Conservation (phyloP, 2,329 filamentous ascomycete genomes). For the Beauveria rudraprayagi region DNA sequence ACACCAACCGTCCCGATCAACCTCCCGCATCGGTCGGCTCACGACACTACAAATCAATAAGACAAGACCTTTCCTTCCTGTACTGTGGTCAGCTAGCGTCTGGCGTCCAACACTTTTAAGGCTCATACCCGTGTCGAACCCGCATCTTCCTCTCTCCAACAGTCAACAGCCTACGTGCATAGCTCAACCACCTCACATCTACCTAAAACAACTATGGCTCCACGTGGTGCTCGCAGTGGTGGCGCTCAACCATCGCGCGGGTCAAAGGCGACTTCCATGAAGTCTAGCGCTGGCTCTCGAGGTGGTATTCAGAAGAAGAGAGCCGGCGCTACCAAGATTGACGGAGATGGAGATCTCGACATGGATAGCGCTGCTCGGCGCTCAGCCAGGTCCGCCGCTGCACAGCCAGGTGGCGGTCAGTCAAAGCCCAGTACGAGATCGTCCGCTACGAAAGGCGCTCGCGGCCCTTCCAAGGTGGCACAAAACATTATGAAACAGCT, state of each 20-base stretch:
- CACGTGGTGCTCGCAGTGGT: constrained; percentile 15
- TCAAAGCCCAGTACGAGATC: constrained; percentile 23
- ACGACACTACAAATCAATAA: not conserved
- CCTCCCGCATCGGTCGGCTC: not conserved
- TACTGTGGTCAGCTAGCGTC: not conserved
- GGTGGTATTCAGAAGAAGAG: constrained; percentile 47
- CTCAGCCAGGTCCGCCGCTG: constrained; percentile 24
- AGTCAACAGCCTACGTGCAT: constrained; percentile 1
- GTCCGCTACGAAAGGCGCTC: constrained; percentile 15
- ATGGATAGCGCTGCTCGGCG: constrained; percentile 40
- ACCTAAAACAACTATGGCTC: constrained; percentile 15
- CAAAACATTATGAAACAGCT: constrained; percentile 38
- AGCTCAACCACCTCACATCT: constrained; percentile 8
- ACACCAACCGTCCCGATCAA: not conserved
- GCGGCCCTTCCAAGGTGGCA: constrained; percentile 29
- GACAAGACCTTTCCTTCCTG: not conserved
- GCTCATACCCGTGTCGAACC: not conserved
- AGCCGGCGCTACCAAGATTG: constrained; percentile 29
- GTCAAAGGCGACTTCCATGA: constrained; percentile 21
- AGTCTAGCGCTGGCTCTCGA: constrained; percentile 27
- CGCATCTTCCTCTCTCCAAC: not conserved
- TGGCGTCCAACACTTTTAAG: not conserved
- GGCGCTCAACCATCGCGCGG: constrained; percentile 22
- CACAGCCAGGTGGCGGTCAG: constrained; percentile 18
- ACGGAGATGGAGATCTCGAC: constrained; percentile 52